These are phyloP conservation scores for Pholiota adiposa DNA, from an alignment of 1,284 basidiomycete species.

Conservation along the genomic window DNA sequence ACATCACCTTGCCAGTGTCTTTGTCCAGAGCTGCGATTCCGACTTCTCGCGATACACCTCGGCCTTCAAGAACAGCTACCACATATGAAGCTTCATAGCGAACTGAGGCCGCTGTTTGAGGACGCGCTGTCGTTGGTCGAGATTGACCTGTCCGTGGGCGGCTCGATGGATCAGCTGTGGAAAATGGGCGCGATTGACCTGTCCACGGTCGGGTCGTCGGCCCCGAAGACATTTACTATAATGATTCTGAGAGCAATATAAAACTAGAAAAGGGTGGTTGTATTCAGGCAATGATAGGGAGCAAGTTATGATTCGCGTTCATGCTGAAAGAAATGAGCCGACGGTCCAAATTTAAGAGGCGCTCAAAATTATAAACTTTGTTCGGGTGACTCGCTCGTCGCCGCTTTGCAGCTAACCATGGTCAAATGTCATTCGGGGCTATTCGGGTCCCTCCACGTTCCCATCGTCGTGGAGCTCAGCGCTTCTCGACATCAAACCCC, in stretches of 20 bases:
- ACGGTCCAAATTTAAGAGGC: background rate
- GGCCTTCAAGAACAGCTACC: constrained; percentile 73
- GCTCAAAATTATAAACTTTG: background rate
- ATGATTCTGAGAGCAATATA: background rate
- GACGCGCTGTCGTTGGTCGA: constrained; percentile 56
- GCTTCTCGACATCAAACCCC: too few species aligned
- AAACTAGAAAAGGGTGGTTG: background rate
- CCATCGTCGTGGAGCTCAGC: too few species aligned
- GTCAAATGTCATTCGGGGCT: too few species aligned
- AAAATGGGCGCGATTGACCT: constrained; percentile 9
- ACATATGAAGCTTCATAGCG: constrained; percentile 63
- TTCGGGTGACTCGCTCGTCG: too few species aligned
- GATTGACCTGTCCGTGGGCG: constrained; percentile 49
- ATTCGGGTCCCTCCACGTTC: too few species aligned
- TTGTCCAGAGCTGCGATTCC: constrained; percentile 86
- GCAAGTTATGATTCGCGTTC: background rate
- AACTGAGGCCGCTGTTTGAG: constrained; percentile 63
- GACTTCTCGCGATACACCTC: constrained; percentile 79
- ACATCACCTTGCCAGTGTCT: constrained; percentile 75
- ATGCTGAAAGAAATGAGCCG: too few species aligned
- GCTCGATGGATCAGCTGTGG: constrained; percentile 20
- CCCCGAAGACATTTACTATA: constrained; percentile 22
- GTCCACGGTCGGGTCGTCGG: constrained; percentile 23
- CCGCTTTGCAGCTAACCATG: too few species aligned
- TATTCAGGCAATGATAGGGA: background rate